These are phyloP conservation scores for Pseudonitzschia delicatissima DNA, from an alignment of 108 stramenopile genomes.

Conservation along the genomic window DNA sequence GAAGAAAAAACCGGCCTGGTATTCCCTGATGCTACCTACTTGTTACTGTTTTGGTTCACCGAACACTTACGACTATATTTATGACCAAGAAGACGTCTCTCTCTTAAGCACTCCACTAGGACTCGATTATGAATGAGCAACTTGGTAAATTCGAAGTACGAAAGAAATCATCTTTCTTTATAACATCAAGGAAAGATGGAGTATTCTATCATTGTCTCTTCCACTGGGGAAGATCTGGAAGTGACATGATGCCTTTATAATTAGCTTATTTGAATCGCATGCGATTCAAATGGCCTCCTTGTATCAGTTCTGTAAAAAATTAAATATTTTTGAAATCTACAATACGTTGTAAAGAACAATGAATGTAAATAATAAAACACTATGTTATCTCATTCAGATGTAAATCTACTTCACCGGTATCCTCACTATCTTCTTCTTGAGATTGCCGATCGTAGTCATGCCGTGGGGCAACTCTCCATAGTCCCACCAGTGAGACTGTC, in stretches of 20 bases:
- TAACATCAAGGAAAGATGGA: too few relatives aligned
- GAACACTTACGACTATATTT: background rate
- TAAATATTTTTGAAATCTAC: too few relatives aligned
- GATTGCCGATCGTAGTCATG: conserved; percentile 11
- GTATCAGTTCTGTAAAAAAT: too few relatives aligned
- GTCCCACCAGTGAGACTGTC: conserved; percentile 40
- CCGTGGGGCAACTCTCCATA: conserved; percentile 42
- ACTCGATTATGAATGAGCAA: conserved; percentile 1
- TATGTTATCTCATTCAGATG: conserved; percentile 12
- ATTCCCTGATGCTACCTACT: background rate
- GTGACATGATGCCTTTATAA: too few relatives aligned
- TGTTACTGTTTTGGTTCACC: background rate
- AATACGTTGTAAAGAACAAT: background rate
- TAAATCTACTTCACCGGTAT: background rate
- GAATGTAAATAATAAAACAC: background rate
- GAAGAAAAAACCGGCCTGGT: background rate
- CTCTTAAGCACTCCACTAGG: conserved; percentile 8
- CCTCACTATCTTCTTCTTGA: conserved; percentile 2
- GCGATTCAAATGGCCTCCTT: too few relatives aligned
- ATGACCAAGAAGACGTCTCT: background rate
- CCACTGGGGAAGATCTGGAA: too few relatives aligned
- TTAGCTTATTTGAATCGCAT: too few relatives aligned
- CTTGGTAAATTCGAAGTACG: background rate
- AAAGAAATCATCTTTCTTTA: too few relatives aligned
- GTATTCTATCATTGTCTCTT: too few relatives aligned